Conservation (phyloP, 192 early-diverging fungal genomes). For the Umbelopsis sp. region DNA sequence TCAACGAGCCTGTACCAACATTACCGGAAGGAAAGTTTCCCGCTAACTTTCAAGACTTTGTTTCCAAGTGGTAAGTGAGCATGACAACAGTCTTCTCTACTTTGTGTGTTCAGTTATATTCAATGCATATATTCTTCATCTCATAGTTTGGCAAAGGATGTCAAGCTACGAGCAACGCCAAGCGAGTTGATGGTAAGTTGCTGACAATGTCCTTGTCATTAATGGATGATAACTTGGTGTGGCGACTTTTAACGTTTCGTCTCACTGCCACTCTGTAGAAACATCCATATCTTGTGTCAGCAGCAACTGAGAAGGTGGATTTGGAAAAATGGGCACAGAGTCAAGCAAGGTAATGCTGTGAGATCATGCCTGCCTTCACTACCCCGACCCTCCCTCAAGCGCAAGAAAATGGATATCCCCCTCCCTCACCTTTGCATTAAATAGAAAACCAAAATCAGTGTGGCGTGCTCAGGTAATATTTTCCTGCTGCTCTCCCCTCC, state of each 20-base stretch:
- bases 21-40: conserved; percentile 79
- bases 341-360: not conserved
- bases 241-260: too few relatives aligned
- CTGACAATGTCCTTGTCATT: too few relatives aligned
- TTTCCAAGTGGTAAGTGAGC: conserved; percentile 69
- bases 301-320: conserved; percentile 17
- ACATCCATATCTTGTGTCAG: conserved; percentile 19
- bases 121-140: not conserved
- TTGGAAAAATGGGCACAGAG: conserved; percentile 20
- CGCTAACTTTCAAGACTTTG: conserved; percentile 74
- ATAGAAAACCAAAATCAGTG: not conserved
- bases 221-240: too few relatives aligned
- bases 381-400: not conserved
- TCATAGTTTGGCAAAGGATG: conserved; percentile 57
- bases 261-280: conserved; percentile 9
- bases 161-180: conserved; percentile 60
- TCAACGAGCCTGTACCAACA: conserved; percentile 82
- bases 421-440: not conserved
- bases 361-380: not conserved
- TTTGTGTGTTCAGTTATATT: not conserved
- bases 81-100: too few relatives aligned
- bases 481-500: not conserved
- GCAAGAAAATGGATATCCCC: conserved; percentile 4
- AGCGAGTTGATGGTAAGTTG: conserved; percentile 60
- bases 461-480: not conserved